A percentile compares a stretch with the other conserved stretches of the same genome.
phyloP scores from a whole-genome alignment of 2,329 filamentous ascomycete species.

The Chaetomiaceae sp. region DNA sequence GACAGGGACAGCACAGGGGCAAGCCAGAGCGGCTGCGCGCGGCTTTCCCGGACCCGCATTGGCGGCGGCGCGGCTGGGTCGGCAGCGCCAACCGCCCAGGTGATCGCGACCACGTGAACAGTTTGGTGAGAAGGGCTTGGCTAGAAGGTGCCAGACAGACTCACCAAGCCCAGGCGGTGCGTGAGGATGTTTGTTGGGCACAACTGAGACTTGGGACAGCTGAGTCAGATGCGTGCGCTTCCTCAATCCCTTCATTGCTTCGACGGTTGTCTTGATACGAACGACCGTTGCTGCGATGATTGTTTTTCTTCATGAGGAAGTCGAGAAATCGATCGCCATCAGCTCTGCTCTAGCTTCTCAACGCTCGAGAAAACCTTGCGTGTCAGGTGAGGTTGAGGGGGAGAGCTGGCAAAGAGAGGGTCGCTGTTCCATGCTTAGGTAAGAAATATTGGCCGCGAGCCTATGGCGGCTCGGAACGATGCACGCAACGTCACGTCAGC shows the following conservation, averaged over 20 bases:
- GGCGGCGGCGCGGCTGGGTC: conserved; percentile 2
- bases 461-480: neutral
- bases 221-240: no score
- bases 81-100: conserved; percentile 8
- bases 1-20: conserved; percentile 10
- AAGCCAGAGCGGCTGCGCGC: conserved; percentile 19
- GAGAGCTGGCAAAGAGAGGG: neutral
- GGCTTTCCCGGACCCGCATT: conserved; percentile 21
- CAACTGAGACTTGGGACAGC: no score
- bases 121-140: neutral
- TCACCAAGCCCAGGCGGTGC: no score
- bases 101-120: conserved; percentile 21
- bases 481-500: conserved; percentile 13
- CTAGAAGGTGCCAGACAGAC: no score
- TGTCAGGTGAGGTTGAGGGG: neutral
- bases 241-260: no score
- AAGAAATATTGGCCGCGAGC: conserved; percentile 10
- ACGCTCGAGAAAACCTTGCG: no score
- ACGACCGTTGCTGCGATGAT: no score
- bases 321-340: no score
- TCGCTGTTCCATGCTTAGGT: conserved; percentile 13
- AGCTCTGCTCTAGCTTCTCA: no score
- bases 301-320: no score
- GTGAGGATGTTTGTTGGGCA: no score
- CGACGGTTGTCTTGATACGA: no score